Base-by-base conservation (phyloP, 2,329 filamentous ascomycete genomes). In the Pseudogymnoascus sp. region DNA sequence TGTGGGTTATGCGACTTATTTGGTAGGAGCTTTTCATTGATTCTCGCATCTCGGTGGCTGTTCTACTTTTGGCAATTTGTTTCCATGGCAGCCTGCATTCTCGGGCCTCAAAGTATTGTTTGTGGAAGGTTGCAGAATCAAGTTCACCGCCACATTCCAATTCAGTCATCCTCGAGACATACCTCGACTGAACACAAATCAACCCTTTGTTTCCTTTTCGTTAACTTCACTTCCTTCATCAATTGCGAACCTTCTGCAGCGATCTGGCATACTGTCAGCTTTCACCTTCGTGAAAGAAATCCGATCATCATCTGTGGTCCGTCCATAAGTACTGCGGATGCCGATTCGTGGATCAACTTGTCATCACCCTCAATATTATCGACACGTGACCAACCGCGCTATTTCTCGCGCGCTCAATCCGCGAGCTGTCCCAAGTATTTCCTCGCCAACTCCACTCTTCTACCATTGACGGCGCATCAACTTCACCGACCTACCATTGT, bases 351-450 rank as follows among this genome's bases (percentile, higher is more conserved):
- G 28, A 57, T 57, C 51, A 57, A 36, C 28, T 57, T 57, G 51
- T 57, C 51, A 34, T 57, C 51, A 57, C 36, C 60, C 16, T 43
- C 34, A 41, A 61, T 41, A 61, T 39, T 61, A 43, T 23, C 60
- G 14, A 16, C 60, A 61, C 60, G 60, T 61, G 60, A 61, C 60
- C 36, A 41, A 43, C 60, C 60, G 60, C 60, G 60, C 60, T 61
- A 61, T 61, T 61, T 61, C 60, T 61, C 19, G 60, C 34, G 60
- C 60, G 34, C 60, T 61, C 60, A 61, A 61, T 25, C 45, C 60
- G 60, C 60, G 60, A 61, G 39, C 34, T 39, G 19, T 25, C 54
- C 54, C 36, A 61, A 61, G 36, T 61, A 41, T 41, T 61, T 61
- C 39, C 60, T 43, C 39, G 60, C 39, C 60, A 61, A 43, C 60